These are phyloP conservation scores for Macrolepiota fuliginosa DNA, from an alignment of 768 basidiomycete genomes.

Conservation along the genomic window DNA sequence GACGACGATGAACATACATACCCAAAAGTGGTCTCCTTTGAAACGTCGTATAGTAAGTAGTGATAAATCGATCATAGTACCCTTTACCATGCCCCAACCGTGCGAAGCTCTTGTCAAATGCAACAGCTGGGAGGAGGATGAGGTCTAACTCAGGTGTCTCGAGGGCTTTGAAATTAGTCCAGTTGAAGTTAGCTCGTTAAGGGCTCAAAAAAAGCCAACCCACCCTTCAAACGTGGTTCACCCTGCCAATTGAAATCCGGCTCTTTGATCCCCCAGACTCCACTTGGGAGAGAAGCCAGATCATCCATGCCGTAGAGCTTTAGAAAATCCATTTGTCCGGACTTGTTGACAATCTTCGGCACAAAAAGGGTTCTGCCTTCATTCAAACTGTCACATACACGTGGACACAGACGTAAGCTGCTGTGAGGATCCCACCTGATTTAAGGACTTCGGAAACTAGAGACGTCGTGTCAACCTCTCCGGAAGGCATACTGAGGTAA, in stretches of 20 bases:
- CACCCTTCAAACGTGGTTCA: conserved; percentile 50
- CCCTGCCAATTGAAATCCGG: conserved; percentile 47
- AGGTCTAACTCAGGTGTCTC: conserved; percentile 43
- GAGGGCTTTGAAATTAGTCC: not conserved
- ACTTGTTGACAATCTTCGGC: conserved; percentile 52
- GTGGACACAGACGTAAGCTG: not conserved
- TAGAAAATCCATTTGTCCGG: conserved; percentile 62
- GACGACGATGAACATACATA: conserved; percentile 26
- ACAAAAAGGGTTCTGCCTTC: conserved; percentile 69
- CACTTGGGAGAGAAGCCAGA: conserved; percentile 51
- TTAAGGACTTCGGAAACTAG: conserved; percentile 53
- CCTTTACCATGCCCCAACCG: conserved; percentile 84
- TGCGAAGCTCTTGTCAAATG: conserved; percentile 66
- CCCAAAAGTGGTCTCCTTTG: conserved; percentile 56
- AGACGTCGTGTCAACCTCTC: conserved; percentile 59
- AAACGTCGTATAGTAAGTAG: conserved; percentile 45
- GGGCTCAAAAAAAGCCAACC: conserved; percentile 18
- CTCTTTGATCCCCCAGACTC: conserved; percentile 77
- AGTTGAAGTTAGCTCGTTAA: conserved; percentile 2
- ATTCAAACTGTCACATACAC: not conserved
- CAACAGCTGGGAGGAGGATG: conserved; percentile 67
- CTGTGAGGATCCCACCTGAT: conserved; percentile 39
- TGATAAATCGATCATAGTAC: conserved; percentile 76
- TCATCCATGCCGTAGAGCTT: conserved; percentile 59
- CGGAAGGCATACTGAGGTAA: conserved; percentile 77